These are phyloP conservation scores for Iberis pinnata DNA, from an alignment of 345 rosid genomes.

Conservation along the genomic window DNA sequence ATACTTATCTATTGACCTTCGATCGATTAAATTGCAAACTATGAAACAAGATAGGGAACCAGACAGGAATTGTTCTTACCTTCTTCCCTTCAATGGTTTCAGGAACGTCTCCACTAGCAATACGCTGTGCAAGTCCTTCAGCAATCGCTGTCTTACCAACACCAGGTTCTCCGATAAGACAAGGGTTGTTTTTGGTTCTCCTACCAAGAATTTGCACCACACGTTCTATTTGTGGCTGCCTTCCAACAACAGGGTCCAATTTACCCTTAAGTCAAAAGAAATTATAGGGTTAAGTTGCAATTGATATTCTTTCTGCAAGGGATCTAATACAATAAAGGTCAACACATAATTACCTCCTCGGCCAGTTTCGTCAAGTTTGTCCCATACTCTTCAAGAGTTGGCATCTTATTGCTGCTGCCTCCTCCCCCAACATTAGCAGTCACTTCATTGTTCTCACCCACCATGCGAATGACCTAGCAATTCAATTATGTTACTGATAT, in stretches of 20 bases:
- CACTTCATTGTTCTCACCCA: conserved; percentile 88
- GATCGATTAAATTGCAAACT: background rate
- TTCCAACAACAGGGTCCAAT: conserved; percentile 97
- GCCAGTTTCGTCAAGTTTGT: conserved; percentile 96
- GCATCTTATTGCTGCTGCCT: conserved; percentile 81
- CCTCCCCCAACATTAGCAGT: conserved; percentile 82
- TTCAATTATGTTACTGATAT: background rate
- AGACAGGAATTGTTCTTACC: conserved; percentile 34
- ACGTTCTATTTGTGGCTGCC: conserved; percentile 94
- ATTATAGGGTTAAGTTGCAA: background rate
- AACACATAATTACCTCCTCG: conserved; percentile 58
- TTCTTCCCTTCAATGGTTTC: conserved; percentile 96
- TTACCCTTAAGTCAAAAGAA: conserved; percentile 56
- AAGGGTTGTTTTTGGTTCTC: conserved; percentile 91
- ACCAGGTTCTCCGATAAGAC: conserved; percentile 99
- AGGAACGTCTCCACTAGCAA: conserved; percentile 91
- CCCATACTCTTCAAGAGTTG: conserved; percentile 97
- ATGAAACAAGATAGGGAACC: conserved; percentile 10
- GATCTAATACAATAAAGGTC: background rate
- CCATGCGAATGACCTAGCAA: conserved; percentile 93
- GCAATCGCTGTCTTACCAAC: conserved; percentile 99
- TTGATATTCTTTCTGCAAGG: background rate
- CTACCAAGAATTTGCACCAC: conserved; percentile 96
- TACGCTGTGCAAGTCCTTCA: conserved; percentile 97
- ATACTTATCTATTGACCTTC: background rate